A percentile compares a stretch with the other conserved stretches of the same genome.
phyloP scores from a whole-genome alignment of 805 yeast genomes.

The Hanseniaspora lindneri region DNA sequence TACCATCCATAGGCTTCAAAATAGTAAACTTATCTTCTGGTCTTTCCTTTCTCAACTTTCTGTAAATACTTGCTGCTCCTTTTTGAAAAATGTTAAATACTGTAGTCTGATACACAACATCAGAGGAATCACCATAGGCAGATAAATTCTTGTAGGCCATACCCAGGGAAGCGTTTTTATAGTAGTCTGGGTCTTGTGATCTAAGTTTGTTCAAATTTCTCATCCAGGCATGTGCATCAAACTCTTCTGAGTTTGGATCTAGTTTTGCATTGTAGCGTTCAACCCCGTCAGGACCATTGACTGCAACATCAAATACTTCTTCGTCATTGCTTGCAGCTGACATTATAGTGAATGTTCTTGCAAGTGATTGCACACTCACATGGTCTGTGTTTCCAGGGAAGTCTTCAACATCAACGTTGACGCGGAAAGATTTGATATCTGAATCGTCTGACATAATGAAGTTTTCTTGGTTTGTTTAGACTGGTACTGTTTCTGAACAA shows the following conservation, averaged over 20 bases:
- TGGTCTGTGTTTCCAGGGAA: too few relatives aligned
- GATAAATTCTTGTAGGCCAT: slow-evolving; percentile 46
- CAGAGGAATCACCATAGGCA: slow-evolving; percentile 55
- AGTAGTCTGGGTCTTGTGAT: slow-evolving; percentile 48
- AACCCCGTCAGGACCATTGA: slow-evolving; percentile 10
- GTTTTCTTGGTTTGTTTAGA: too few relatives aligned
- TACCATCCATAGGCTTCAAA: slow-evolving; percentile 55
- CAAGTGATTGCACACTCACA: slow-evolving; percentile 8
- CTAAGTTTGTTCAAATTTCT: slow-evolving; percentile 46
- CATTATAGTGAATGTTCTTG: slow-evolving; percentile 11
- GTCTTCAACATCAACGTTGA: too few relatives aligned
- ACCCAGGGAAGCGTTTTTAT: slow-evolving; percentile 49
- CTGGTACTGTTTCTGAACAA: too few relatives aligned
- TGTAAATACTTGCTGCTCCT: slow-evolving; percentile 20
- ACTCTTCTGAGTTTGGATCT: slow-evolving; percentile 49
- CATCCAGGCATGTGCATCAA: slow-evolving; percentile 55
- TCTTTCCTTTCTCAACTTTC: slow-evolving; percentile 22
- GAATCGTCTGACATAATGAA: too few relatives aligned
- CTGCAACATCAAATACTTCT: background rate
- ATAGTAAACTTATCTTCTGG: slow-evolving; percentile 36
- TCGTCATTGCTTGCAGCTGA: slow-evolving; percentile 1
- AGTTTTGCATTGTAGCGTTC: slow-evolving; percentile 31
- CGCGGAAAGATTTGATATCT: too few relatives aligned
- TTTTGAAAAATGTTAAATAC: slow-evolving; percentile 36
- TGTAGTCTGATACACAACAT: slow-evolving; percentile 55